These are phyloP conservation scores for Leishmania aethiopica DNA, from an alignment of 208 protist species.

Conservation along the genomic window DNA sequence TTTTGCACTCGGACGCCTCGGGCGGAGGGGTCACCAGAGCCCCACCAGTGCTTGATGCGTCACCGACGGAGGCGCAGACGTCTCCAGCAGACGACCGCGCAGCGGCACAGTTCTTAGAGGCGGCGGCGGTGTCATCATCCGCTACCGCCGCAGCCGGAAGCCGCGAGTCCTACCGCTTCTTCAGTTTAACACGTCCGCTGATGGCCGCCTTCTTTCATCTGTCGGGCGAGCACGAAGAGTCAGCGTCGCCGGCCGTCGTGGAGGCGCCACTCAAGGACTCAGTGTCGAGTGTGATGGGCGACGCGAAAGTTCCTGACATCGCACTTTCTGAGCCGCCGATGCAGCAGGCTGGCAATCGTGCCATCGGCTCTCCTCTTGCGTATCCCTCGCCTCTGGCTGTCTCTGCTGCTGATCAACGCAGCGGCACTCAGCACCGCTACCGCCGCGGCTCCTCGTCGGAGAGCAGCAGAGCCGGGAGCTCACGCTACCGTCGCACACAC, in stretches of 20 bases:
- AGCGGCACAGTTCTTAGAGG: background rate
- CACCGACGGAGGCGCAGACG: background rate
- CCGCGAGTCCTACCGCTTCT: background rate
- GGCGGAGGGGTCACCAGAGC: background rate
- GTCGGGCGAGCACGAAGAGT: background rate
- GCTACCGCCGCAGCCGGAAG: background rate
- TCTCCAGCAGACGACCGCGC: background rate
- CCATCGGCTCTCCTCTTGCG: background rate
- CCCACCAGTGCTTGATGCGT: background rate
- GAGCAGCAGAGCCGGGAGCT: background rate
- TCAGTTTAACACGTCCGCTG: slow-evolving; percentile 20
- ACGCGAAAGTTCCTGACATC: background rate
- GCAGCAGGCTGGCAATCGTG: background rate
- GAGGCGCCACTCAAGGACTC: background rate
- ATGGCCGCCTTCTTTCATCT: slow-evolving; percentile 16
- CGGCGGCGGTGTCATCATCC: background rate
- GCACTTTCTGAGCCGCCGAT: background rate
- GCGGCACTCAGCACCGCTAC: background rate
- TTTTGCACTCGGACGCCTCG: background rate
- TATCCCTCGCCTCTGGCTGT: too few species aligned
- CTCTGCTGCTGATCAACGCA: background rate
- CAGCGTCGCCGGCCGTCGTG: background rate
- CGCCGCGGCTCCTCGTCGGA: background rate
- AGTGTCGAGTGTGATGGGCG: background rate
- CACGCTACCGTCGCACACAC: background rate